phyloP scores from a whole-genome alignment of 106 monocot species.

The Phalaenopsis aphrodite region DNA sequence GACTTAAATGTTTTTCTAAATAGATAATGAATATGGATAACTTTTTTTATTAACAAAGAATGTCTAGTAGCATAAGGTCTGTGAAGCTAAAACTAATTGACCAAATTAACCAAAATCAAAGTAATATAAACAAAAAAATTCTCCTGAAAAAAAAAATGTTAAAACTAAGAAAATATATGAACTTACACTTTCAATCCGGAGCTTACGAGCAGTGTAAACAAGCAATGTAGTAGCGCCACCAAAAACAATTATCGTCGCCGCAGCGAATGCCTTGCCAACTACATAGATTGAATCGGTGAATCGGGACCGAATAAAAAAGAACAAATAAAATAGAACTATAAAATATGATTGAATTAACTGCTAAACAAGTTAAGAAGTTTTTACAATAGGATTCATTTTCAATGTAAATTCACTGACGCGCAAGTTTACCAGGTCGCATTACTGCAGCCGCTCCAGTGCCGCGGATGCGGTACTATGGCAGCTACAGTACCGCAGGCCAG shows the following conservation, averaged over 20 bases:
- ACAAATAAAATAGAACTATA: slow-evolving; percentile 3
- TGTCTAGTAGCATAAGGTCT: too few relatives aligned
- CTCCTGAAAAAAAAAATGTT: background rate
- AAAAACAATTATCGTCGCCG: slow-evolving; percentile 57
- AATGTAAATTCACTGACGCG: background rate
- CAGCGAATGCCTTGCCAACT: slow-evolving; percentile 68
- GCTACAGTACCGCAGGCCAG: too few relatives aligned
- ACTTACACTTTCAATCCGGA: slow-evolving; percentile 61
- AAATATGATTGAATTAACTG: background rate
- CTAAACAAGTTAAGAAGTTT: background rate
- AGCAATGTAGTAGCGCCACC: slow-evolving; percentile 37
- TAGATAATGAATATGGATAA: too few relatives aligned
- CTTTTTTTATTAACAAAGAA: background rate
- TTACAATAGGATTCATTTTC: background rate
- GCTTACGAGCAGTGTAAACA: slow-evolving; percentile 34
- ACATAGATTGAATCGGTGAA: background rate
- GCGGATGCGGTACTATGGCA: too few relatives aligned
- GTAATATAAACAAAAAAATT: background rate
- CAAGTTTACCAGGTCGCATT: too few relatives aligned
- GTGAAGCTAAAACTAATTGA: too few relatives aligned
- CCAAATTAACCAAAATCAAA: background rate
- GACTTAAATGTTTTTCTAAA: too few relatives aligned
- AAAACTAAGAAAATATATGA: background rate
- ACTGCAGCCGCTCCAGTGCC: too few relatives aligned
- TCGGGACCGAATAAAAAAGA: background rate